Base-by-base conservation (phyloP, 1,284 basidiomycete genomes). In the Ceratobasidium theobromae region DNA sequence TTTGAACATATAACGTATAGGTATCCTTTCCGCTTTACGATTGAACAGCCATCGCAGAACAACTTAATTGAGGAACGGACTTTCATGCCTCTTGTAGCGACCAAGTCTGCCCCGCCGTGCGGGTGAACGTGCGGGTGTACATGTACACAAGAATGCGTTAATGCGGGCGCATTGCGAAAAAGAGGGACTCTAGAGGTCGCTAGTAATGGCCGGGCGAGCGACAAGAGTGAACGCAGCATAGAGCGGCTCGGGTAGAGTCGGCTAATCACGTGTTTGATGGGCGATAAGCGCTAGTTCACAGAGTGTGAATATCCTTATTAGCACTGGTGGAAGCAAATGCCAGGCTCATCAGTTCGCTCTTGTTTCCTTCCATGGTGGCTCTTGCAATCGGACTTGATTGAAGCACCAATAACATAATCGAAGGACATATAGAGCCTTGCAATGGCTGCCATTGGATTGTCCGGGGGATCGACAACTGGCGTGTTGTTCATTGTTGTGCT, bases 1-100 rank as follows among this genome's bases (percentile, higher is more conserved):
- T 92, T 93, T 21, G 87, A 87, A 78, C 96, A 99, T 48, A 98
- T 86, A 48, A 98, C 88, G 78, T 96, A 98, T 48, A 98, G 84
- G 72, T 91, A 85, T 53, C 95, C 95, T 76, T 98, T 96, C 73
- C 96, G 79, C 75, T 82, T 84, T 25, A 95, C 94, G 51, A 95
- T 79, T 70, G 82, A 87, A 77, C 93, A 96, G 12, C 92, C 91
- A 70, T 94, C 92, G 76, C 93, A 96, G 84, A 95, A 89, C 67
- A 85, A 81, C 80, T 97, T 98, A 72, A 98, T 92, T 6, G 93
- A 93, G 32, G 91, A 90, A 68, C 95, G 86, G 65, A 99, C 95
- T 82, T 98, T 99, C 92, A 98, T 97, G 43, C 94, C 94, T 71
- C 95, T 80, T 28, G 49, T 64, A n/a, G 81, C 75, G 21, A 84